phyloP scores from a whole-genome alignment of 306 rosid genomes.

The Delonix regia region DNA sequence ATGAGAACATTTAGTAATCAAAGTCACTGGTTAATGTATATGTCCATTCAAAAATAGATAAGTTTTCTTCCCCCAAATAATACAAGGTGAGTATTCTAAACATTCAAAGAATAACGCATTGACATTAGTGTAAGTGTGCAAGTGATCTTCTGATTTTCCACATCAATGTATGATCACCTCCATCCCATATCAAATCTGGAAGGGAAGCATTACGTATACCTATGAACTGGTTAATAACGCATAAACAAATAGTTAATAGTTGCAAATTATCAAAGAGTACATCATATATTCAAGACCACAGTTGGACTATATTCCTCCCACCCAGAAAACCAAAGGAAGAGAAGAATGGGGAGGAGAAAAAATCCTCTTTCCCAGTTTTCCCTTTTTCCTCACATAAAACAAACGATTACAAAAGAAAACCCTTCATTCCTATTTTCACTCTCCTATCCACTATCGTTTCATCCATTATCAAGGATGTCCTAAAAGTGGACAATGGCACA shows the following conservation, averaged over 20 bases:
- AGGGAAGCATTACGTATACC: neutral
- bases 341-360: neutral
- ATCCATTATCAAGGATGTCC: slow-evolving; percentile 22
- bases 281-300: neutral
- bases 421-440: neutral
- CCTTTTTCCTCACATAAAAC: neutral
- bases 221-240: neutral
- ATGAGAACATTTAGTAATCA: neutral
- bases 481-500: slow-evolving; percentile 13
- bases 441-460: neutral
- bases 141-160: neutral
- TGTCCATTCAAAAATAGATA: neutral
- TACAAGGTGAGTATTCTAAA: neutral
- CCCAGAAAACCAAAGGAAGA: neutral
- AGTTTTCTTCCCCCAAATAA: neutral
- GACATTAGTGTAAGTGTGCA: neutral
- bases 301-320: neutral
- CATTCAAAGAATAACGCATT: neutral
- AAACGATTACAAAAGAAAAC: neutral
- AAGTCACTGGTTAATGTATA: neutral
- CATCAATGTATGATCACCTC: neutral
- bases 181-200: slow-evolving; percentile 4
- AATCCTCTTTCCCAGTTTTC: neutral
- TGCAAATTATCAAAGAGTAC: neutral
- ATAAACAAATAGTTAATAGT: neutral